Conservation (phyloP, 140 eudicot genomes). For the Anethum foeniculum region DNA sequence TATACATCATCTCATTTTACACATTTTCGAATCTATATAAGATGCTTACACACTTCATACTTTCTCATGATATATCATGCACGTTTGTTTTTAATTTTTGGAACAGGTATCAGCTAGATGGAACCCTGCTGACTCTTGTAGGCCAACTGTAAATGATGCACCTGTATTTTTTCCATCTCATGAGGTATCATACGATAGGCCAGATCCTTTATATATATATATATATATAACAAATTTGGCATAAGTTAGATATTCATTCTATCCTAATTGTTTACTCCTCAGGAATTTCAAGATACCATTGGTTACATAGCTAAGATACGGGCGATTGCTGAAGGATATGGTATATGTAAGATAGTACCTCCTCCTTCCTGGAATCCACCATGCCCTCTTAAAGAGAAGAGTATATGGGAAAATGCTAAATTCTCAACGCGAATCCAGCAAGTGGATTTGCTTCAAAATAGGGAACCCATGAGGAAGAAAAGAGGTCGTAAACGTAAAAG, state of each 20-base stretch:
- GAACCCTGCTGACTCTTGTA: conserved; percentile 62
- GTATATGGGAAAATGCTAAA: conserved; percentile 46
- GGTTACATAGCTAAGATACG: conserved; percentile 58
- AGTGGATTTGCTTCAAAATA: conserved; percentile 69
- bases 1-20: background rate
- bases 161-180: conserved; percentile 58
- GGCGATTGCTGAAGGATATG: conserved; percentile 52
- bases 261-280: conserved; percentile 2
- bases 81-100: conserved; percentile 1
- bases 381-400: conserved; percentile 42
- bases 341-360: conserved; percentile 69
- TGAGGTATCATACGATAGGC: conserved; percentile 33
- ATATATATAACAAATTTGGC: background rate
- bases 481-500: conserved; percentile 43
- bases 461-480: conserved; percentile 71
- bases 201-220: background rate
- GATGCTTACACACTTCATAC: background rate
- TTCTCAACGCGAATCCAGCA: conserved; percentile 68
- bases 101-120: conserved; percentile 67
- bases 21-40: background rate
- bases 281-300: conserved; percentile 75
- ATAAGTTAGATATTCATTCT: background rate
- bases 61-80: background rate
- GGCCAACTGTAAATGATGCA: conserved; percentile 55
- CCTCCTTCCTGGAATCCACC: conserved; percentile 73